Evolutionary conservation across 768 basidiomycete genomes (phyloP).

Genomic region (Podaxis carcinomalis): DNA sequence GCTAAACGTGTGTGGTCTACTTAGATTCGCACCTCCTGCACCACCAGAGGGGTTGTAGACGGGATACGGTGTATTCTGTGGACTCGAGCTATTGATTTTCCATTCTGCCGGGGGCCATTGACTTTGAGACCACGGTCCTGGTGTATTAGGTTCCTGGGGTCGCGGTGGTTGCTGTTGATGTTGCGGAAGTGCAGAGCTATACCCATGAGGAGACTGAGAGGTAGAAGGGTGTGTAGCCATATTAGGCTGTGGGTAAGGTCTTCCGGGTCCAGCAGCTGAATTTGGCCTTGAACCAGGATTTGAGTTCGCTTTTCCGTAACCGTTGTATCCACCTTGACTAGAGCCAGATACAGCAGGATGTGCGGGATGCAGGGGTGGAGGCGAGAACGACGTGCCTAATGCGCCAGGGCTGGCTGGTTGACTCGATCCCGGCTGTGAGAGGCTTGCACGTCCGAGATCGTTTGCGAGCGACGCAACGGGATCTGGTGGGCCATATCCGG

Average conservation of each 20-base stretch:
- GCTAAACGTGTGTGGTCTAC: slow-evolving; percentile 27
- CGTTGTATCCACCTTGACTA: not conserved
- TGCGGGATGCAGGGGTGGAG: slow-evolving; percentile 32
- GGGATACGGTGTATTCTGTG: slow-evolving; percentile 12
- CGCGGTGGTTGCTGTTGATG: slow-evolving; percentile 12
- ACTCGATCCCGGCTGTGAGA: slow-evolving; percentile 20
- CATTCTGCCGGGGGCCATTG: slow-evolving; percentile 45
- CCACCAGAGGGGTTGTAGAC: slow-evolving; percentile 12
- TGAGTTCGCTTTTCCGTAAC: not conserved
- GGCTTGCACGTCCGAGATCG: slow-evolving; percentile 33
- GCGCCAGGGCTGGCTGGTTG: not conserved
- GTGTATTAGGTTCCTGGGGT: slow-evolving; percentile 13
- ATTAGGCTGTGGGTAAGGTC: not conserved
- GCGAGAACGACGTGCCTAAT: slow-evolving; percentile 14
- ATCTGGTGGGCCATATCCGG: not conserved
- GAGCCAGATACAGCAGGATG: slow-evolving; percentile 21
- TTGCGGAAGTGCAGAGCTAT: not conserved
- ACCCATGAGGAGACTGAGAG: not conserved
- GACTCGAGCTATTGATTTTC: slow-evolving; percentile 22
- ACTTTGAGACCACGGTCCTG: slow-evolving; percentile 22
- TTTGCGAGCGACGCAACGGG: slow-evolving; percentile 28
- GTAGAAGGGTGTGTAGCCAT: not conserved
- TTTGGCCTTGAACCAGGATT: not conserved
- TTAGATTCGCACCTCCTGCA: slow-evolving; percentile 27
- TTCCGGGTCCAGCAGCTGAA: not conserved